Evolutionary conservation across 148 eudicot genomes (phyloP).

Genomic region (Rhododendron simsii): DNA sequence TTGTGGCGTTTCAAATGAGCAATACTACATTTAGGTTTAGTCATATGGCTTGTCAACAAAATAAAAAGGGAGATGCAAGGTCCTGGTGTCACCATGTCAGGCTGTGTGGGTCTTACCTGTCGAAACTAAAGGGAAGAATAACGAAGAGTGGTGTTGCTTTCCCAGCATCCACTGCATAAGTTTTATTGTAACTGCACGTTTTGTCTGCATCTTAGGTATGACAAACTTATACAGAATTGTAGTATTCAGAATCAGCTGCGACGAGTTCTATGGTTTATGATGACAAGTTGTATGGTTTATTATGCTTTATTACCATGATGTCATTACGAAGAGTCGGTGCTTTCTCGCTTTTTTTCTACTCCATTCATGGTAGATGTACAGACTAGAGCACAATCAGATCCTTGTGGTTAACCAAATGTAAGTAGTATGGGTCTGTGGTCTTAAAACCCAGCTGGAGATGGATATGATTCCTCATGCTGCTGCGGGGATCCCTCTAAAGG

Average conservation of each 20-base stretch:
- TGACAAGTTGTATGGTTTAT: neutral
- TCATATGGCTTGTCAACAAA: neutral
- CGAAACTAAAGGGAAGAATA: neutral
- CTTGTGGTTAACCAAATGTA: neutral
- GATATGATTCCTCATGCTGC: neutral
- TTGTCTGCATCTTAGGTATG: neutral
- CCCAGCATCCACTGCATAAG: neutral
- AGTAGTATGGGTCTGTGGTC: neutral
- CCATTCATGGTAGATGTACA: neutral
- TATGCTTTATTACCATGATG: neutral
- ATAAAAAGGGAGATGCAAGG: neutral
- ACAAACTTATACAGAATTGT: neutral
- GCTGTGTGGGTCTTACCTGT: neutral
- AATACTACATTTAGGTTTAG: neutral
- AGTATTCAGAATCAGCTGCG: neutral
- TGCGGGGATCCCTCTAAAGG: neutral
- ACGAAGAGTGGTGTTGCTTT: neutral
- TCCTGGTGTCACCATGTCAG: neutral
- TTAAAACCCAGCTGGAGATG: neutral
- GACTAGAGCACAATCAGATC: neutral
- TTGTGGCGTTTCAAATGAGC: neutral
- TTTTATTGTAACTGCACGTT: neutral
- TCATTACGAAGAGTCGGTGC: neutral
- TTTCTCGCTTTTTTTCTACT: neutral
- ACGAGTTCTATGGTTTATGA: neutral